Percentiles rank a stretch among this genome's conserved stretches.
These are phyloP conservation scores for Xylariaceae sp. DNA, from an alignment of 2,329 filamentous ascomycete species.

Conservation along the genomic window DNA sequence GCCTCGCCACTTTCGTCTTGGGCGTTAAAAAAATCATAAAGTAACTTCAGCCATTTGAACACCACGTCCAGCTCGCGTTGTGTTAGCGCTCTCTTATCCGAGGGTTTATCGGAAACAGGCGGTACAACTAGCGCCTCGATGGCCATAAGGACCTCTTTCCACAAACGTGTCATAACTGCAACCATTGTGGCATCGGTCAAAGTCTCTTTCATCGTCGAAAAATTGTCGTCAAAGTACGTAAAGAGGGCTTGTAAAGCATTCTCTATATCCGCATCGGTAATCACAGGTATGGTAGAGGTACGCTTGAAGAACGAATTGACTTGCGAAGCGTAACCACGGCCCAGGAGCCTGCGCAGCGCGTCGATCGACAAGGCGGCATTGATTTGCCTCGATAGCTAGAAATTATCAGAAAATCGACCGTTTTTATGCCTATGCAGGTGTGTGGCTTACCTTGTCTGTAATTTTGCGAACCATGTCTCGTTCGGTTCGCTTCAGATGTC, in stretches of 20 bases:
- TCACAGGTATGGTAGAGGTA: constrained; percentile 51
- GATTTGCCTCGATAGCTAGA: constrained; percentile 85
- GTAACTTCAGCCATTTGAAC: constrained; percentile 86
- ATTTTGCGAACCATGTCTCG: constrained; percentile 98
- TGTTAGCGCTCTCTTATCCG: constrained; percentile 75
- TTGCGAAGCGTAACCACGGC: constrained; percentile 62
- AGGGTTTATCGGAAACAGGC: constrained; percentile 91
- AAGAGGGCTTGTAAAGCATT: constrained; percentile 82
- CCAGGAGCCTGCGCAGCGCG: constrained; percentile 72
- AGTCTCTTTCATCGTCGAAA: constrained; percentile 97
- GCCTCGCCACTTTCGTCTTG: constrained; percentile 81
- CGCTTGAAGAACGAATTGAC: constrained; percentile 45
- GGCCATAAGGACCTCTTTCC: constrained; percentile 95
- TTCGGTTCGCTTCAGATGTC: constrained; percentile 91
- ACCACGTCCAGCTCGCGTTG: constrained; percentile 92
- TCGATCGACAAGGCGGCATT: constrained; percentile 82
- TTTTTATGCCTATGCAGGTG: neutral
- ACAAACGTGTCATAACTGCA: constrained; percentile 94
- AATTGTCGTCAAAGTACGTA: constrained; percentile 96
- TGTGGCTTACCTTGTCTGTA: constrained; percentile 80
- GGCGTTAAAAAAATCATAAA: constrained; percentile 94
- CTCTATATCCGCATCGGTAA: constrained; percentile 72
- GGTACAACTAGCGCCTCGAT: constrained; percentile 89
- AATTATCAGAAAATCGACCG: constrained; percentile 12
- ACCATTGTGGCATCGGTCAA: constrained; percentile 95